Conservation (phyloP, 495 filamentous ascomycete genomes). For the Chaetomium tenue region DNA sequence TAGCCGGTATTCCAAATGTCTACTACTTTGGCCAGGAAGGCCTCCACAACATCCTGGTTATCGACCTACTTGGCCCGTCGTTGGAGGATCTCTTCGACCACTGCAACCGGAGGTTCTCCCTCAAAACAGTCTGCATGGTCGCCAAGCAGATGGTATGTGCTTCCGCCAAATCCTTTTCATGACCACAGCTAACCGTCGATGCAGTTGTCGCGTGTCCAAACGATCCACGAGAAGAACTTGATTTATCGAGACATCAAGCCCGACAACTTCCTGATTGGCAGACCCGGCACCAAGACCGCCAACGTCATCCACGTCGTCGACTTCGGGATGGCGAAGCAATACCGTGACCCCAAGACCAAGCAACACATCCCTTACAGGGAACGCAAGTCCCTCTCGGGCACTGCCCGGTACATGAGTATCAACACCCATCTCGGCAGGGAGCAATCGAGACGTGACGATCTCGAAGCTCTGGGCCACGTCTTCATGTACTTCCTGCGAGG, state of each 20-base stretch:
- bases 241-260: constrained; percentile 99
- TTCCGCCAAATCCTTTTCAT: background rate
- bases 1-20: constrained; percentile 98
- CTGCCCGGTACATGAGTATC: constrained; percentile 99
- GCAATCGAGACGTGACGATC: constrained; percentile 92
- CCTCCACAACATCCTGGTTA: constrained; percentile 98
- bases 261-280: constrained; percentile 98
- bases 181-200: constrained; percentile 13
- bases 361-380: constrained; percentile 99
- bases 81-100: constrained; percentile 98
- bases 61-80: constrained; percentile 93
- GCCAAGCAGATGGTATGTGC: constrained; percentile 95
- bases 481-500: constrained; percentile 99
- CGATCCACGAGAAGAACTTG: constrained; percentile 99
- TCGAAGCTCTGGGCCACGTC: constrained; percentile 94
- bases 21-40: constrained; percentile 99
- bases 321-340: constrained; percentile 99
- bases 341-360: constrained; percentile 97
- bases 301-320: constrained; percentile 99
- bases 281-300: constrained; percentile 85
- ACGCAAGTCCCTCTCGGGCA: constrained; percentile 95
- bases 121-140: constrained; percentile 99
- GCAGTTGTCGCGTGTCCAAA: constrained; percentile 91
- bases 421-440: constrained; percentile 97
- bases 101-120: constrained; percentile 90